These are phyloP conservation scores for Candida verbasci DNA, from an alignment of 805 yeast species.

Conservation along the genomic window DNA sequence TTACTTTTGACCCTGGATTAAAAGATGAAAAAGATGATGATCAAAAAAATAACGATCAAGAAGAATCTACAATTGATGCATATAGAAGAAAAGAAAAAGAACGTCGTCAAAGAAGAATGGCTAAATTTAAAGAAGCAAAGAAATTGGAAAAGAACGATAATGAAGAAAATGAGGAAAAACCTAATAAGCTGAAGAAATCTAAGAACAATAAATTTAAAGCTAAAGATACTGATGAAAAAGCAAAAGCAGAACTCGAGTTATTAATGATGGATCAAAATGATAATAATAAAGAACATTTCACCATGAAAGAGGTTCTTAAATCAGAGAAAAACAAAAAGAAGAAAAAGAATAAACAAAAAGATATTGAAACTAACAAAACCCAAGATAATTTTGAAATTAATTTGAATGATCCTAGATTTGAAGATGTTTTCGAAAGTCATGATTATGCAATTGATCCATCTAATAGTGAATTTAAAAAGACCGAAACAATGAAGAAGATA, in stretches of 20 bases:
- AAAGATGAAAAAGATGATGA: constrained; percentile 37
- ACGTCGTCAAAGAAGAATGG: constrained; percentile 81
- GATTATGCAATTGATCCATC: constrained; percentile 95
- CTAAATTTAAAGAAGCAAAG: constrained; percentile 61
- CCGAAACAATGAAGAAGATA: constrained; percentile 80
- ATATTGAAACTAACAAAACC: constrained; percentile 45
- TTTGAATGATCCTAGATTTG: constrained; percentile 80
- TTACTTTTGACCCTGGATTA: constrained; percentile 89
- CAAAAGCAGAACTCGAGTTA: constrained; percentile 66
- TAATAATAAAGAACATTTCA: constrained; percentile 58
- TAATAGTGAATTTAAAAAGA: constrained; percentile 82
- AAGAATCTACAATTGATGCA: constrained; percentile 71
- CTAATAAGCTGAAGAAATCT: constrained; percentile 13
- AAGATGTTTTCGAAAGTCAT: constrained; percentile 82
- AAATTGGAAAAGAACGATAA: constrained; percentile 30
- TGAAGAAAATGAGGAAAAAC: constrained; percentile 10
- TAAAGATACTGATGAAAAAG: constrained; percentile 17
- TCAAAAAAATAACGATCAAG: constrained; percentile 26
- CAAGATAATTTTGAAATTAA: constrained; percentile 61
- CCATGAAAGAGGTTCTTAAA: constrained; percentile 71
- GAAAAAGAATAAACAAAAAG: constrained; percentile 40
- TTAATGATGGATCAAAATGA: constrained; percentile 62
- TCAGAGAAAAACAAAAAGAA: constrained; percentile 65
- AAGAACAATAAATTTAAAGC: constrained; percentile 19
- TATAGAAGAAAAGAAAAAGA: constrained; percentile 88